Evolutionary conservation across 2,329 filamentous ascomycete genomes (phyloP).

Genomic region (Cyphellophora attinorum): DNA sequence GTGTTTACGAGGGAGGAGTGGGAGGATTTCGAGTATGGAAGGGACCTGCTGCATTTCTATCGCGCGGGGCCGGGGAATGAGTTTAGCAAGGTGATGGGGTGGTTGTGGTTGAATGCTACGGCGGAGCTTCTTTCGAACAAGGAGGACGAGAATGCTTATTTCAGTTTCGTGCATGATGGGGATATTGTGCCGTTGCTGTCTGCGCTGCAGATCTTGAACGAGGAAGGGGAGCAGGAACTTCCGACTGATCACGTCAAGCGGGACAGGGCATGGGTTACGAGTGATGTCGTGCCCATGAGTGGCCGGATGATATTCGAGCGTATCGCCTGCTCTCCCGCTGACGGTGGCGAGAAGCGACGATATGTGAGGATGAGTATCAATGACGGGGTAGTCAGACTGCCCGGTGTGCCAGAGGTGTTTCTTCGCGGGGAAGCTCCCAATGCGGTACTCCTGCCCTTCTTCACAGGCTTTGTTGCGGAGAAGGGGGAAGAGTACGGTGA

Average conservation of each 20-base stretch:
- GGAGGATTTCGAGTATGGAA: constrained; percentile 47
- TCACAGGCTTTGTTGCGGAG: constrained; percentile 29
- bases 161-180: constrained; percentile 53
- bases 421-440: no score
- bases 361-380: constrained; percentile 49
- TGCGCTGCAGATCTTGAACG: constrained; percentile 31
- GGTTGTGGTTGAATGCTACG: constrained; percentile 50
- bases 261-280: constrained; percentile 44
- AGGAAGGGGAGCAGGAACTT: constrained; percentile 35
- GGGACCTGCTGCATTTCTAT: constrained; percentile 51
- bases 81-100: constrained; percentile 46
- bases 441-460: constrained; percentile 36
- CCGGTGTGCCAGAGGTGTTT: constrained; percentile 13
- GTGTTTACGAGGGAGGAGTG: constrained; percentile 47
- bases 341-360: constrained; percentile 11
- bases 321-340: constrained; percentile 36
- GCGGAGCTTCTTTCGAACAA: constrained; percentile 38
- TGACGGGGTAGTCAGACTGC: constrained; percentile 42
- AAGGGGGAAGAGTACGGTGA: constrained; percentile 35
- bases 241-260: constrained; percentile 35
- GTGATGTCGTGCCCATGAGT: constrained; percentile 48
- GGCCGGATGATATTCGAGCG: constrained; percentile 47
- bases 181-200: constrained; percentile 48
- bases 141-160: constrained; percentile 33
- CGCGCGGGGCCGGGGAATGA: constrained; percentile 47